Percentiles rank a stretch among this genome's conserved stretches.
Evolutionary conservation across 2,329 filamentous ascomycete species (phyloP).

Genomic region (Phialophora expanda): DNA sequence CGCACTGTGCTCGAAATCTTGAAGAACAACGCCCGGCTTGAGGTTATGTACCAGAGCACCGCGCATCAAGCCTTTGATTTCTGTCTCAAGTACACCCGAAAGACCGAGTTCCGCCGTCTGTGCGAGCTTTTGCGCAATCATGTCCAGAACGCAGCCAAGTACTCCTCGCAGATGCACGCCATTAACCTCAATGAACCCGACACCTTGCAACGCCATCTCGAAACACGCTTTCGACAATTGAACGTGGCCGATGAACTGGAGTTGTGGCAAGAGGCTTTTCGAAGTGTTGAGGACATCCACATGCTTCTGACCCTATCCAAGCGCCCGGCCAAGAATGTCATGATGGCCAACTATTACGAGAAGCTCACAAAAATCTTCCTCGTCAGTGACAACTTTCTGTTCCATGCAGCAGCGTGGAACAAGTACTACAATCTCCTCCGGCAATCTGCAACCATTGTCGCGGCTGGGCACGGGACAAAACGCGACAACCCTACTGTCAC

Average conservation of each 20-base stretch:
- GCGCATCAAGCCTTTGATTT: slow-evolving; percentile 99
- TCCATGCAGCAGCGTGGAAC: slow-evolving; percentile 97
- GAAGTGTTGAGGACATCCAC: slow-evolving; percentile 98
- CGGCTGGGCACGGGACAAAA: slow-evolving; percentile 86
- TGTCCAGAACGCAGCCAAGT: slow-evolving; percentile 97
- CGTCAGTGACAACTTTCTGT: slow-evolving; percentile 98
- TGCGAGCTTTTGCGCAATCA: slow-evolving; percentile 98
- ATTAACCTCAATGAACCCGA: slow-evolving; percentile 98
- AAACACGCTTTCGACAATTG: slow-evolving; percentile 97
- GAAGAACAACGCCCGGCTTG: slow-evolving; percentile 96
- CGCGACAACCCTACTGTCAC: slow-evolving; percentile 89
- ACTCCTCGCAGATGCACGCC: slow-evolving; percentile 97
- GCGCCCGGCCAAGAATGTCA: slow-evolving; percentile 95
- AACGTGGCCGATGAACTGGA: slow-evolving; percentile 98
- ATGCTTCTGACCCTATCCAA: slow-evolving; percentile 97
- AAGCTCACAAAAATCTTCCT: slow-evolving; percentile 98
- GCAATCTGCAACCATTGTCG: slow-evolving; percentile 82
- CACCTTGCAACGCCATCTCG: slow-evolving; percentile 93
- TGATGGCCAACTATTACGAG: slow-evolving; percentile 99
- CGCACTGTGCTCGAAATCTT: slow-evolving; percentile 97
- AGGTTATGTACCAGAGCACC: slow-evolving; percentile 97
- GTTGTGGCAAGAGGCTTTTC: slow-evolving; percentile 99
- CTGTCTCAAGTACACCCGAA: slow-evolving; percentile 95
- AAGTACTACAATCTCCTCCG: slow-evolving; percentile 96
- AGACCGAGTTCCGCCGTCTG: slow-evolving; percentile 98